Conservation (phyloP, 2,329 filamentous ascomycete genomes). For the Cladosporium cucumerinum region DNA sequence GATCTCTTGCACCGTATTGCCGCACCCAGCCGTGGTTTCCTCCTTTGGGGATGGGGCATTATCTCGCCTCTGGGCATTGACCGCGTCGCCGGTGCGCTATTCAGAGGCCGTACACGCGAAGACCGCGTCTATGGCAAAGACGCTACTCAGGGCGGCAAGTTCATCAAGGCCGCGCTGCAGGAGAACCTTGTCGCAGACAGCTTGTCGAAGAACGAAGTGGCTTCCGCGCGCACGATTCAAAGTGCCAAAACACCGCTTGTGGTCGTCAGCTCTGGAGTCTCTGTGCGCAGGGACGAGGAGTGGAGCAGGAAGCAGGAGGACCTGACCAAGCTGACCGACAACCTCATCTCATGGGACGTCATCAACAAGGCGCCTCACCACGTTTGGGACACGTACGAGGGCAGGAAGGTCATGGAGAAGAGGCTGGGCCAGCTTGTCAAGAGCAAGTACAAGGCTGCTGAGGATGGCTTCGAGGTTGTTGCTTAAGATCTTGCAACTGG, state of each 20-base stretch:
- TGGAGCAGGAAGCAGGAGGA: constrained; percentile 88
- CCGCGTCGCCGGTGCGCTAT: constrained; percentile 73
- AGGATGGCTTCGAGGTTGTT: constrained; percentile 3
- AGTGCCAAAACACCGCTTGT: constrained; percentile 70
- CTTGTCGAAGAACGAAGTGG: constrained; percentile 78
- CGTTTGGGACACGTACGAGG: constrained; percentile 75
- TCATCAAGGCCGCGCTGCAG: constrained; percentile 86
- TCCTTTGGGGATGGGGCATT: constrained; percentile 81
- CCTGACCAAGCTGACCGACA: constrained; percentile 73
- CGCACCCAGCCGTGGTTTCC: constrained; percentile 68
- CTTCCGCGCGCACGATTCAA: constrained; percentile 76
- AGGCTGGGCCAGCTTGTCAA: constrained; percentile 67
- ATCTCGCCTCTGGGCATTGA: constrained; percentile 85
- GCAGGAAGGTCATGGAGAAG: constrained; percentile 73
- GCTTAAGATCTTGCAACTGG: not conserved
- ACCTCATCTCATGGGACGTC: constrained; percentile 79
- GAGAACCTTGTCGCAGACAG: constrained; percentile 85
- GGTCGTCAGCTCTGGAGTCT: constrained; percentile 76
- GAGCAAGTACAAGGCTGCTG: constrained; percentile 20
- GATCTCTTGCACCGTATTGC: constrained; percentile 70
- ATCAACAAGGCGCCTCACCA: constrained; percentile 80
- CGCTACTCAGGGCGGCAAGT: constrained; percentile 75
- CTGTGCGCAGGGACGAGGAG: constrained; percentile 61
- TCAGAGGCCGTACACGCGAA: constrained; percentile 73
- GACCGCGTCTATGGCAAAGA: constrained; percentile 82